A percentile compares a stretch with the other conserved stretches of the same genome.
Conservation (phyloP, 2,329 filamentous ascomycete species). For the Fusarium tanahbumbuense region DNA sequence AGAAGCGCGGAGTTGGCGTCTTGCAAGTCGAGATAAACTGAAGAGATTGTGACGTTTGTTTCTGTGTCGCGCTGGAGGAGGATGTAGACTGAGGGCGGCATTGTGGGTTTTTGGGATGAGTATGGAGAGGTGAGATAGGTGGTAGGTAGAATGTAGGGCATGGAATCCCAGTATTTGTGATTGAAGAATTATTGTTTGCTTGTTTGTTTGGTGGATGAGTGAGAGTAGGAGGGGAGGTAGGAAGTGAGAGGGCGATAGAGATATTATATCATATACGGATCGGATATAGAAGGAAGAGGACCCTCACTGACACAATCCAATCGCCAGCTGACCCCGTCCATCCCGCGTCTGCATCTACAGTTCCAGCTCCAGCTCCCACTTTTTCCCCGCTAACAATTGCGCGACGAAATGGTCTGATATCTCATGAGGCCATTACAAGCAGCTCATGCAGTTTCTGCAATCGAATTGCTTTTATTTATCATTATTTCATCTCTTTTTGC, state of each 20-base stretch:
- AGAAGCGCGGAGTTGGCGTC: slow-evolving; percentile 53
- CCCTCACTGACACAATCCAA: slow-evolving; percentile 34
- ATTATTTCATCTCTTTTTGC: slow-evolving; percentile 3
- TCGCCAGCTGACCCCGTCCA: slow-evolving; percentile 28
- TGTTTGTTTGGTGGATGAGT: slow-evolving; percentile 8
- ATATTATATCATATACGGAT: slow-evolving; percentile 37
- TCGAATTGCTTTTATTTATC: not conserved
- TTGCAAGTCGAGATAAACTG: slow-evolving; percentile 50
- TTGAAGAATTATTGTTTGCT: not conserved
- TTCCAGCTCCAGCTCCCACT: slow-evolving; percentile 3
- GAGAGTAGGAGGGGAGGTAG: not conserved
- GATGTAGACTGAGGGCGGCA: slow-evolving; percentile 49
- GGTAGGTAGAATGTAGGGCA: slow-evolving; percentile 16
- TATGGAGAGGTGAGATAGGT: slow-evolving; percentile 27
- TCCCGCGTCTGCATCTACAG: slow-evolving; percentile 10
- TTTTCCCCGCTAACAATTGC: slow-evolving; percentile 28
- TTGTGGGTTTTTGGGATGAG: slow-evolving; percentile 22
- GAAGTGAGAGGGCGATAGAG: slow-evolving; percentile 18
- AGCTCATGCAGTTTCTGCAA: not conserved
- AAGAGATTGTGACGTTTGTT: slow-evolving; percentile 45
- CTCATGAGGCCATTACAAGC: not conserved
- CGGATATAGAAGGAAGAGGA: slow-evolving; percentile 9
- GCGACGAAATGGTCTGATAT: slow-evolving; percentile 40
- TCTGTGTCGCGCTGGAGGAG: slow-evolving; percentile 49
- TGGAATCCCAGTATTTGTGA: not conserved